A percentile compares a stretch with the other conserved stretches of the same genome.
Evolutionary conservation across 2,329 filamentous ascomycete genomes (phyloP).

Genomic region (Aureobasidium sp.): DNA sequence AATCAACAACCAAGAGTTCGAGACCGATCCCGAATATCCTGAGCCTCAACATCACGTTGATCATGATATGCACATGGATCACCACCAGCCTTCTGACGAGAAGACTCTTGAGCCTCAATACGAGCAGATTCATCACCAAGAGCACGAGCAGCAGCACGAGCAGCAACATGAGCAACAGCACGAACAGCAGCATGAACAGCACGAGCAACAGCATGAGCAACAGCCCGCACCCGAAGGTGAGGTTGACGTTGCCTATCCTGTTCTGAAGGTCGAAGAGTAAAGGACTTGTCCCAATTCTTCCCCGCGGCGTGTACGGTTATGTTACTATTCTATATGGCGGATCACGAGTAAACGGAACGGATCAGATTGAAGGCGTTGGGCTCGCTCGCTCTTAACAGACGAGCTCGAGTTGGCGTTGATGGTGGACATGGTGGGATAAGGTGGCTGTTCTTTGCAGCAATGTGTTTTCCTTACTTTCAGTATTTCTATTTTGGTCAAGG

Average conservation of each 20-base stretch:
- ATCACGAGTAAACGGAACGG: slow-evolving; percentile 9
- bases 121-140: slow-evolving; percentile 9
- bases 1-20: slow-evolving; percentile 47
- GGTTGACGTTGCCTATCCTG: slow-evolving; percentile 9
- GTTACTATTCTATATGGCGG: neutral
- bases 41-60: slow-evolving; percentile 14
- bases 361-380: slow-evolving; percentile 5
- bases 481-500: neutral
- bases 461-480: neutral
- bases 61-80: slow-evolving; percentile 13
- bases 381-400: neutral
- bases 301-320: neutral
- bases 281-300: neutral
- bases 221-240: neutral
- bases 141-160: slow-evolving; percentile 3
- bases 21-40: slow-evolving; percentile 27
- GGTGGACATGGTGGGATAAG: neutral
- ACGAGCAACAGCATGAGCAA: slow-evolving; percentile 1
- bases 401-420: neutral
- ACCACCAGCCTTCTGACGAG: slow-evolving; percentile 16
- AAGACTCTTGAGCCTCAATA: slow-evolving; percentile 3
- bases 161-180: slow-evolving; percentile 9
- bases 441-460: neutral
- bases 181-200: slow-evolving; percentile 7
- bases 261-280: slow-evolving; percentile 14